Percentiles rank a stretch among this genome's conserved stretches.
These are phyloP conservation scores for Moesziomyces parantarcticus DNA, from an alignment of 1,284 basidiomycete genomes.

Conservation along the genomic window DNA sequence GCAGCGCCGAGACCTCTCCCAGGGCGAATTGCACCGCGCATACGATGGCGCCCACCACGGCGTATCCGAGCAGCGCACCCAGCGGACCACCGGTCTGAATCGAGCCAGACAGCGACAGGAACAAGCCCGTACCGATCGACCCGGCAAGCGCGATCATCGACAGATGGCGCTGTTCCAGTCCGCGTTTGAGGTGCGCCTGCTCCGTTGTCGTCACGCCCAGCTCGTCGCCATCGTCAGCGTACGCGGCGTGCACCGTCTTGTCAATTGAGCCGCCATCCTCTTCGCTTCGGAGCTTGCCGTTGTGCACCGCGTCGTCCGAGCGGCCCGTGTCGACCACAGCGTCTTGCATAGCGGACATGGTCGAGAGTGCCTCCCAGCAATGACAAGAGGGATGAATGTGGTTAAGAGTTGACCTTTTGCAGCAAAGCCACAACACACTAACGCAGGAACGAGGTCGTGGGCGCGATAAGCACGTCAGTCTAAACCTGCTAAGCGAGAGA, in stretches of 20 bases:
- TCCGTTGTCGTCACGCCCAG: constrained; percentile 28
- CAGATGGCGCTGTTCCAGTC: constrained; percentile 51
- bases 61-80: constrained; percentile 53
- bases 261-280: constrained; percentile 24
- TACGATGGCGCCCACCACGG: constrained; percentile 48
- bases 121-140: constrained; percentile 57
- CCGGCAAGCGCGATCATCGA: constrained; percentile 59
- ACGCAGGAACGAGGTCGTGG: background rate
- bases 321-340: constrained; percentile 4
- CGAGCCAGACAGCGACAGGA: constrained; percentile 47
- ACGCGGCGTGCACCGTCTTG: constrained; percentile 11
- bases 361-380: background rate
- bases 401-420: background rate
- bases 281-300: constrained; percentile 32
- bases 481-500: background rate
- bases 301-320: constrained; percentile 24
- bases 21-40: constrained; percentile 51
- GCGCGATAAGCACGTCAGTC: background rate
- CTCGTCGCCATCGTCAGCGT: constrained; percentile 3
- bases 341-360: constrained; percentile 12
- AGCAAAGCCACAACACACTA: background rate
- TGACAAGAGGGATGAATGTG: background rate
- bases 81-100: constrained; percentile 54
- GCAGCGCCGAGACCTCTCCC: constrained; percentile 69
- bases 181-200: constrained; percentile 37